These are phyloP conservation scores for Backusella liffmaniae DNA, from an alignment of 192 early-diverging fungal species.

Conservation along the genomic window DNA sequence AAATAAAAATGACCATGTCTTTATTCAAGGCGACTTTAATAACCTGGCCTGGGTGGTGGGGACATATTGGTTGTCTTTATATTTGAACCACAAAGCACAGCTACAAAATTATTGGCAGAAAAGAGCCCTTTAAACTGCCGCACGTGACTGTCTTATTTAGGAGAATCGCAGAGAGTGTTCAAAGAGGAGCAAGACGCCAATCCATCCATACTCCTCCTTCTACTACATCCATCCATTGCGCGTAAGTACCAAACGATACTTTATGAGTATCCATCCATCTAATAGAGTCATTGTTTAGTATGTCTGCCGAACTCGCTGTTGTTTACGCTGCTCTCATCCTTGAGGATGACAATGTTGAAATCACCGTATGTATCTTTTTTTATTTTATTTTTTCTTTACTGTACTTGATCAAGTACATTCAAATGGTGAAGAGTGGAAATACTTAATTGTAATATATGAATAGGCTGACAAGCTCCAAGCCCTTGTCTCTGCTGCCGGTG, in stretches of 20 bases:
- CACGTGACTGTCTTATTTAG: neutral
- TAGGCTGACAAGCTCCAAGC: constrained; percentile 90
- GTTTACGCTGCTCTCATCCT: constrained; percentile 96
- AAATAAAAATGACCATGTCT: too few species aligned
- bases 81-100: too few species aligned
- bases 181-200: constrained; percentile 2
- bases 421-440: neutral
- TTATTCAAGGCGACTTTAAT: too few species aligned
- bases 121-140: neutral
- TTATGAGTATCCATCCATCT: neutral
- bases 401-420: constrained; percentile 15
- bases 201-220: constrained; percentile 5
- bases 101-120: too few species aligned
- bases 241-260: neutral
- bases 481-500: constrained; percentile 87
- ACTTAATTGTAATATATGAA: neutral
- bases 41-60: too few species aligned
- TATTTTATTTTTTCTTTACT: neutral
- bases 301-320: constrained; percentile 40
- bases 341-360: constrained; percentile 93
- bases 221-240: constrained; percentile 18
- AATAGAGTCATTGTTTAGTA: constrained; percentile 14
- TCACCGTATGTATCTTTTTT: constrained; percentile 72
- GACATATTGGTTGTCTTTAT: too few species aligned
- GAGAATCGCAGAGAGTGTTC: neutral